Evolutionary conservation across 202 grass and related monocot species (phyloP).

Genomic region (Hordeum pubiflorum): DNA sequence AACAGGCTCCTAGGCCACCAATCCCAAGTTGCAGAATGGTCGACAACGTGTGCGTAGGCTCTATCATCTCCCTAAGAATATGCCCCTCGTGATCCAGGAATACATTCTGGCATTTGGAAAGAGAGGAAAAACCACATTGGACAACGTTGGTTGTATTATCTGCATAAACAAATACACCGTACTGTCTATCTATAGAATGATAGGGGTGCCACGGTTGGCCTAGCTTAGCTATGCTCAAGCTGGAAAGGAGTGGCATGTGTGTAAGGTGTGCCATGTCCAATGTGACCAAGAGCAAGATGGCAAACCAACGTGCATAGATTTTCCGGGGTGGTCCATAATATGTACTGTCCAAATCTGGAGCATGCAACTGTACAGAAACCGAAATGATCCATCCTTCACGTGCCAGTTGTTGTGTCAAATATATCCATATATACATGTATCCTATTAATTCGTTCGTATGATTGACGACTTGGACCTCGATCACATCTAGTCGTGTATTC

Average conservation of each 20-base stretch:
- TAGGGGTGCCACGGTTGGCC: not conserved
- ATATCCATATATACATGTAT: not conserved
- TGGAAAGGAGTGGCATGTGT: constrained; percentile 9
- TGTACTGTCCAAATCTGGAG: not conserved
- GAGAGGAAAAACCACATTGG: not conserved
- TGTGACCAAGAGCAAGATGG: not conserved
- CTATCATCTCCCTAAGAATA: not conserved
- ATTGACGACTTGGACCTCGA: too few relatives aligned
- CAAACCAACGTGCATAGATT: not conserved
- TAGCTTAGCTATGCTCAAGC: not conserved
- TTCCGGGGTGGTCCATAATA: not conserved
- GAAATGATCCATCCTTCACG: not conserved
- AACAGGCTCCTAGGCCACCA: not conserved
- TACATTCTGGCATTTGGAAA: not conserved
- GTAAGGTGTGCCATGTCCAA: not conserved
- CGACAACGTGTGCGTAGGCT: not conserved
- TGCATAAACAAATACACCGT: not conserved
- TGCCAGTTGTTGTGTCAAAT: too few relatives aligned
- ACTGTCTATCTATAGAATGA: not conserved
- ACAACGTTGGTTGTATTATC: not conserved
- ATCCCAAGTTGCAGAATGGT: not conserved
- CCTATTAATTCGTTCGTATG: too few relatives aligned
- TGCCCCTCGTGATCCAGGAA: not conserved
- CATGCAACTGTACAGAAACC: not conserved
- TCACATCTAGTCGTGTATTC: too few relatives aligned